phyloP scores from a whole-genome alignment of 1,139 yeast species.

The Lodderomyces orthopsilosis region DNA sequence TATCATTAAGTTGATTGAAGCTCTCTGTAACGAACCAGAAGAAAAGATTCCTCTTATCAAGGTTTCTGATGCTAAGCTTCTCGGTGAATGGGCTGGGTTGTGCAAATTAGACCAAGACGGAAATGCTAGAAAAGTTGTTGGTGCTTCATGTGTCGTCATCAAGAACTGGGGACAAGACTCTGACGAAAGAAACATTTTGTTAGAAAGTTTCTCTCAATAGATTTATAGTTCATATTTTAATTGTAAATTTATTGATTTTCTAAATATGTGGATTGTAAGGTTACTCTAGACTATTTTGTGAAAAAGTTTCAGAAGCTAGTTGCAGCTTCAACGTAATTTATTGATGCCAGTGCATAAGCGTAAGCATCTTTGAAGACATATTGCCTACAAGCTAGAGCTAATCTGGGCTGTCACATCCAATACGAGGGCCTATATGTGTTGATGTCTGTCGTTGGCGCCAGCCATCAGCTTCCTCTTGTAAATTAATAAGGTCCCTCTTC shows the following conservation, averaged over 20 bases:
- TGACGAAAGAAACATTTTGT: slow-evolving; percentile 94
- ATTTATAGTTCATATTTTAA: slow-evolving; percentile 13
- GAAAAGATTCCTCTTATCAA: slow-evolving; percentile 96
- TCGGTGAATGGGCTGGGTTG: slow-evolving; percentile 99
- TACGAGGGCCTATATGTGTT: too few relatives aligned
- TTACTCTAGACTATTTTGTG: too few relatives aligned
- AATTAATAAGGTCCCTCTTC: too few relatives aligned
- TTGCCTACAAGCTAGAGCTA: too few relatives aligned
- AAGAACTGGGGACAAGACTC: slow-evolving; percentile 99
- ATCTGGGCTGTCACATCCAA: too few relatives aligned
- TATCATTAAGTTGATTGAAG: slow-evolving; percentile 97
- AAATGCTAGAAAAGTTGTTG: slow-evolving; percentile 99
- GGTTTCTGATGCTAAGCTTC: slow-evolving; percentile 99
- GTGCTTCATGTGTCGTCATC: slow-evolving; percentile 99
- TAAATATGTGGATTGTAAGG: too few relatives aligned
- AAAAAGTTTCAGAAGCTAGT: too few relatives aligned
- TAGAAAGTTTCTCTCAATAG: slow-evolving; percentile 94
- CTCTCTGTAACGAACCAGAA: slow-evolving; percentile 97
- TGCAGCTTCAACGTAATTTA: too few relatives aligned
- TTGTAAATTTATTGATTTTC: slow-evolving; percentile 29
- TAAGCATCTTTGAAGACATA: too few relatives aligned
- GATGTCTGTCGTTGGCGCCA: too few relatives aligned
- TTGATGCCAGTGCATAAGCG: too few relatives aligned
- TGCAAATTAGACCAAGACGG: slow-evolving; percentile 99
- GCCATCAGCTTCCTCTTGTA: too few relatives aligned